Evolutionary conservation across 2,329 filamentous ascomycete species (phyloP), one percentile per base, ranked within the genome.

Genomic region (Anisogramma anomala): DNA sequence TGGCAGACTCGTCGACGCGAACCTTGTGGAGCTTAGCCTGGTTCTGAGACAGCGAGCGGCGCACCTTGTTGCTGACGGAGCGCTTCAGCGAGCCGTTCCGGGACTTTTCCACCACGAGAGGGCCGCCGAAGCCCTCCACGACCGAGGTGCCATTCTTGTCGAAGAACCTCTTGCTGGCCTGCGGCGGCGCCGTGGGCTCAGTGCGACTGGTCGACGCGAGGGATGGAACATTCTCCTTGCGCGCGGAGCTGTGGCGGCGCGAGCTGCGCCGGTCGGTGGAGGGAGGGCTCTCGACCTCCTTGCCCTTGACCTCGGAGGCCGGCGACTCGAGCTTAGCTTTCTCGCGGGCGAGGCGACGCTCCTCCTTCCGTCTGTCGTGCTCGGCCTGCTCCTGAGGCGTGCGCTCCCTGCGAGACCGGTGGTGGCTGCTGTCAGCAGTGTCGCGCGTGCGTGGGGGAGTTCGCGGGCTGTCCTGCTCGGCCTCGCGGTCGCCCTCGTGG

Each of bases 311-410:
- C 26, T 53, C 53, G 22, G 39, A 32, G 25, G 36, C 36, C 3
- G 46, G 39, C 13, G 50, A 50, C 33, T 51, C 42, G 20, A 45
- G 15, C 22, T 41, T 34, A 30, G 46, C 38, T 6, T 39, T 42
- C 36, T 59, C 58, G 25, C 56, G 57, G 11, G 52, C 52, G 13
- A 55, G 55, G 32, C 58, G 64, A 20, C 66, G 64, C 49, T 72
- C 68, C 38, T 63, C 64, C 53, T 66, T 72, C 44, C 65, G 64
- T 47, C 53, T 65, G 2, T 74, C 70, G 40, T 71, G 66, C 2
- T 63, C 66, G 13, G 61, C 66, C 45, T 70, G 68, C 49, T 73
- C 68, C 47, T 72, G 68, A 2, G 62, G 56, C 3, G 65, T 69
- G 42, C 67, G 64, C 31, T 61, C 59, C 33, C 49, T 57, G 13